These are phyloP conservation scores for Bryoerythrophyllum caledonicum DNA, from an alignment of 225 moss, liverwort and hornwort genomes.

Conservation along the genomic window DNA sequence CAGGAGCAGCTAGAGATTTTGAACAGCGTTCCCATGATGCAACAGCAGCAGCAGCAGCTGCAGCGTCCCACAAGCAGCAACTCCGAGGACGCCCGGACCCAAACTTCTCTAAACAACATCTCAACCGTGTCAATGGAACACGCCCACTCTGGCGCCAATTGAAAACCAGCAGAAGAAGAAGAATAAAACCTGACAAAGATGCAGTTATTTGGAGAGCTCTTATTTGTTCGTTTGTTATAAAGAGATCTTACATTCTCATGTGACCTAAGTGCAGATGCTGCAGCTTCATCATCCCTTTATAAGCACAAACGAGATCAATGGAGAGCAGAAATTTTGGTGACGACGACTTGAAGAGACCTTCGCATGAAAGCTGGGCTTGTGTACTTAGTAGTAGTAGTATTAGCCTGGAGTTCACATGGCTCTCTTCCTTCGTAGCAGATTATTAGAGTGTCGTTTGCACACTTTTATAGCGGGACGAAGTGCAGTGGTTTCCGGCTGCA, in stretches of 20 bases:
- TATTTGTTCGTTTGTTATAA: background rate
- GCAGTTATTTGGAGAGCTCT: conserved; percentile 10
- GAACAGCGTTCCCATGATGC: conserved; percentile 37
- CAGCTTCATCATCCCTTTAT: background rate
- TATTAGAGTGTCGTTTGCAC: conserved; percentile 25
- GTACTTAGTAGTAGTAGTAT: background rate
- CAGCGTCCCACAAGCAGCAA: conserved; percentile 33
- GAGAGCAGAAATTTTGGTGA: conserved; percentile 14
- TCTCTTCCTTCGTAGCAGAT: conserved; percentile 33
- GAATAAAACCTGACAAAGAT: conserved; percentile 22
- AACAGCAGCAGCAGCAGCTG: conserved; percentile 14
- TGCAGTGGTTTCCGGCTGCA: conserved; percentile 19
- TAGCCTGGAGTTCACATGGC: conserved; percentile 45
- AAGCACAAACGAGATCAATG: conserved; percentile 1
- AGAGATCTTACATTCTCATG: conserved; percentile 16
- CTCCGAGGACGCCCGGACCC: conserved; percentile 33
- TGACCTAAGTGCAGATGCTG: no score
- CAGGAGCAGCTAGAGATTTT: conserved; percentile 67
- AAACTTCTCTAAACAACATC: conserved; percentile 24
- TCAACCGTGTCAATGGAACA: conserved; percentile 27
- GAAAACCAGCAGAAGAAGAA: background rate
- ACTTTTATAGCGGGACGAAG: conserved; percentile 20
- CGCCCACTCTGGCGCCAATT: no score
- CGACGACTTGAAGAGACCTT: conserved; percentile 24
- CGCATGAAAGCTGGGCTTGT: conserved; percentile 36